Evolutionary conservation across 2,329 filamentous ascomycete species (phyloP).

Genomic region (Sarocladium oryzae): DNA sequence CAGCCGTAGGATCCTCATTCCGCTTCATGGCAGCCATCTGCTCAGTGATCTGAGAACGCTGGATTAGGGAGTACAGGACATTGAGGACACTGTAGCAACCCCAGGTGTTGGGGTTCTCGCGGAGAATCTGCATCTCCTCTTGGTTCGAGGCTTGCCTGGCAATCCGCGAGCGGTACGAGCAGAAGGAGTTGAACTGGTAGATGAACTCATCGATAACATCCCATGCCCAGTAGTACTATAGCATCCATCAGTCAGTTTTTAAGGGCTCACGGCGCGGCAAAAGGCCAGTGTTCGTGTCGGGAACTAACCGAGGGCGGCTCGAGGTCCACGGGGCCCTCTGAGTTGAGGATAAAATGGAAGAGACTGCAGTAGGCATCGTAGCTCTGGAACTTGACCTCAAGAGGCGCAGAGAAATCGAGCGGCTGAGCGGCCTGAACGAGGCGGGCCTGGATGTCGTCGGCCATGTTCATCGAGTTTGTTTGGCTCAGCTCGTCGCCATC

Average conservation of each 20-base stretch:
- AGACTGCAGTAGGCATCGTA: constrained; percentile 99
- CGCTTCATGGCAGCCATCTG: constrained; percentile 93
- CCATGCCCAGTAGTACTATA: constrained; percentile 98
- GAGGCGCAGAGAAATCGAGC: constrained; percentile 88
- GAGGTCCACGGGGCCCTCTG: constrained; percentile 94
- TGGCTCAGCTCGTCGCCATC: constrained; percentile 76
- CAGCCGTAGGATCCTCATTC: constrained; percentile 79
- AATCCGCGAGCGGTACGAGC: constrained; percentile 87
- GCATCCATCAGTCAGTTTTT: constrained; percentile 12
- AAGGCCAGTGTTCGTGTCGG: constrained; percentile 7
- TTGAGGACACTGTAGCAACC: constrained; percentile 99
- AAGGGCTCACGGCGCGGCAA: background rate
- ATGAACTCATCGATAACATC: constrained; percentile 99
- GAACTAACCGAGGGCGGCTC: constrained; percentile 86
- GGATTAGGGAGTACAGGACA: constrained; percentile 97
- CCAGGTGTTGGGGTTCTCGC: constrained; percentile 98
- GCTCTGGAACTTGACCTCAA: constrained; percentile 96
- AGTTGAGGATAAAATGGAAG: constrained; percentile 99
- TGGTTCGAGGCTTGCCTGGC: constrained; percentile 78
- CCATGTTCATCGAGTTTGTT: constrained; percentile 61
- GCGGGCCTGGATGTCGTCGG: constrained; percentile 88
- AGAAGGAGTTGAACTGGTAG: constrained; percentile 99
- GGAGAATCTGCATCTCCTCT: constrained; percentile 85
- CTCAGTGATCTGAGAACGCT: constrained; percentile 96
- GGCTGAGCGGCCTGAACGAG: constrained; percentile 88